Evolutionary conservation across 2,329 filamentous ascomycete species (phyloP), one percentile per base, ranked within the genome.

Genomic region (Metarhizium anisopliae): DNA sequence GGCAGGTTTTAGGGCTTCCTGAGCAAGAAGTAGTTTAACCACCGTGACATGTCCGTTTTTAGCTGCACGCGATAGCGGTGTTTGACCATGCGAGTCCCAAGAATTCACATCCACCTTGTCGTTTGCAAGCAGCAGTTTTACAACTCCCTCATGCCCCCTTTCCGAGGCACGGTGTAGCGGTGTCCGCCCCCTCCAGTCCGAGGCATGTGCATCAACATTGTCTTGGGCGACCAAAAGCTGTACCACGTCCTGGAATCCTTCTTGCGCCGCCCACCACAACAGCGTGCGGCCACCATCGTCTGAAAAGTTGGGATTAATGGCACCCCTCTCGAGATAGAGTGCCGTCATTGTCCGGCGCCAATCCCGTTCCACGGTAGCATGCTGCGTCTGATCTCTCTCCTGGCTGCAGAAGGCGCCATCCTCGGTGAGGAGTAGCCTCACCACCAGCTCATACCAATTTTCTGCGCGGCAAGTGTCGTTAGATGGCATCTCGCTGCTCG

Each of bases 11-110:
- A 18, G 18, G 18, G 1, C 25, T 25, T 4, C 1, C 1, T 25
- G 25, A 25, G 3, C 25, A 2, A 45, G 42, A 16, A 45, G 42
- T 16, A 16, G 42, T 16, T 18, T 45, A 0, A 16, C 42, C 14
- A 16, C 42, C 42, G 14, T 16, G 1, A 1, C 42, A 16, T 45
- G 42, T 16, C 42, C 42, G 1, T 45, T 1, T 18, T 45, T 1
- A 18, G n/a, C 42, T 2, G 42, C 42, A 45, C n/a, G 11, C 2
- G 0, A 16, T 2, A 45, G 42, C 42, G 42, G 42, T 16, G 42
- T 45, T 16, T 6, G n/a, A 16, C 42, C 11, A 1, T 2, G 1
- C 13, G 1, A 0, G 42, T 45, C 42, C 42, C 1, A 1, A 1
- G 42, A 45, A 16, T 18, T 16, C n/a, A 18, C n/a, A 45, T 45